A percentile compares a stretch with the other conserved stretches of the same genome.
Conservation (phyloP, 2,329 filamentous ascomycete species). For the Penicillium polonicum region DNA sequence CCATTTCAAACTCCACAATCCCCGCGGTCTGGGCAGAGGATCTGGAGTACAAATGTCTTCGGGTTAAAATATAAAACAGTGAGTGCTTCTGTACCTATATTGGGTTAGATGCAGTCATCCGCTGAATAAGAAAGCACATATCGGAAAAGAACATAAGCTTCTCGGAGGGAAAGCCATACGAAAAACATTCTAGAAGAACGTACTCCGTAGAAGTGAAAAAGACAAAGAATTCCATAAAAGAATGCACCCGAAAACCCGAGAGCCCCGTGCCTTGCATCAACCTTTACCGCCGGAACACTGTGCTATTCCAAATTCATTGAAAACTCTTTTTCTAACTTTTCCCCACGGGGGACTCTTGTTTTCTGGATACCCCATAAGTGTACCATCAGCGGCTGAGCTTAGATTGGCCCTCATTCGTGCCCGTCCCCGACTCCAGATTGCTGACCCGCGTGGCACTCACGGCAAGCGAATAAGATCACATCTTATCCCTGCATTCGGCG, state of each 20-base stretch:
- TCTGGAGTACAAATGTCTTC: neutral
- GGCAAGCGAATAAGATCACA: constrained; percentile 8
- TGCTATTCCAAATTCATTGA: neutral
- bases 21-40: neutral
- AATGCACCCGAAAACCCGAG: no score
- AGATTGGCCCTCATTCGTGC: constrained; percentile 9
- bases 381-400: constrained; percentile 10
- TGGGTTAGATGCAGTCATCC: neutral
- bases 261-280: neutral
- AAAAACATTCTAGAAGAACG: neutral
- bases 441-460: neutral
- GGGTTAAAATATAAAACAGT: neutral
- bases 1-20: neutral
- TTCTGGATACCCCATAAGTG: constrained; percentile 1
- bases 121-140: neutral
- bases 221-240: neutral
- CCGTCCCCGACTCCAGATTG: neutral
- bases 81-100: neutral
- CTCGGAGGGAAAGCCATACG: neutral
- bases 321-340: neutral
- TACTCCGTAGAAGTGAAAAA: neutral
- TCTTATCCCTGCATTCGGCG: neutral
- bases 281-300: neutral
- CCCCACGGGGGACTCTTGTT: constrained; percentile 1
- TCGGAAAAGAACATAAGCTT: neutral